phyloP scores from a whole-genome alignment of 2,329 filamentous ascomycete genomes.

The Drechslerella coelobrocha region DNA sequence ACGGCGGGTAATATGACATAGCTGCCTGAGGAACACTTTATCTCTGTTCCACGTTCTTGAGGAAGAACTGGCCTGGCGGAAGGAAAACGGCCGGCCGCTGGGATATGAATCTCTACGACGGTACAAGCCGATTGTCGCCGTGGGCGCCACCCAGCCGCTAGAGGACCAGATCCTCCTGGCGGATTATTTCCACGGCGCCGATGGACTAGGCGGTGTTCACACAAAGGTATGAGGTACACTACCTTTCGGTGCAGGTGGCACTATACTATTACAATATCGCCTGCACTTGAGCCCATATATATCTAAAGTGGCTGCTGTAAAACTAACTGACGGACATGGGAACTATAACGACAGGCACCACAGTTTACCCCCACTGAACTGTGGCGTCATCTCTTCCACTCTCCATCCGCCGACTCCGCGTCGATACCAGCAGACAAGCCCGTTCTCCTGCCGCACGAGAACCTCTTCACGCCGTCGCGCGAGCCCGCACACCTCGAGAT shows the following conservation, averaged over 20 bases:
- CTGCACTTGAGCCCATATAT: no score
- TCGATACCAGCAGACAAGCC: slow-evolving; percentile 56
- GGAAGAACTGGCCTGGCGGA: slow-evolving; percentile 84
- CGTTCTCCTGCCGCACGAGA: slow-evolving; percentile 56
- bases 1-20: slow-evolving; percentile 57
- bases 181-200: slow-evolving; percentile 83
- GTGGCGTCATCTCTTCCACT: slow-evolving; percentile 72
- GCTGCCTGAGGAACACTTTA: slow-evolving; percentile 85
- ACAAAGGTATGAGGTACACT: slow-evolving; percentile 58
- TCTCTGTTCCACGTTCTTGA: slow-evolving; percentile 91
- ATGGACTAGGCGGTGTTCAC: slow-evolving; percentile 80
- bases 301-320: no score
- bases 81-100: slow-evolving; percentile 68
- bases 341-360: slow-evolving; percentile 59
- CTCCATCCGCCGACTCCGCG: slow-evolving; percentile 62
- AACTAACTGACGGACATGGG: no score
- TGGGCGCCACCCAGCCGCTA: slow-evolving; percentile 84
- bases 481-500: slow-evolving; percentile 82
- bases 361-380: slow-evolving; percentile 72
- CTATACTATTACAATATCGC: no score
- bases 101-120: slow-evolving; percentile 76
- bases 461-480: slow-evolving; percentile 77
- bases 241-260: no score
- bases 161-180: slow-evolving; percentile 80
- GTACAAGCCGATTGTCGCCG: slow-evolving; percentile 80